Evolutionary conservation across 441 rosid genomes (phyloP), one percentile per base, ranked within the genome.

Genomic region (Croton setiger): DNA sequence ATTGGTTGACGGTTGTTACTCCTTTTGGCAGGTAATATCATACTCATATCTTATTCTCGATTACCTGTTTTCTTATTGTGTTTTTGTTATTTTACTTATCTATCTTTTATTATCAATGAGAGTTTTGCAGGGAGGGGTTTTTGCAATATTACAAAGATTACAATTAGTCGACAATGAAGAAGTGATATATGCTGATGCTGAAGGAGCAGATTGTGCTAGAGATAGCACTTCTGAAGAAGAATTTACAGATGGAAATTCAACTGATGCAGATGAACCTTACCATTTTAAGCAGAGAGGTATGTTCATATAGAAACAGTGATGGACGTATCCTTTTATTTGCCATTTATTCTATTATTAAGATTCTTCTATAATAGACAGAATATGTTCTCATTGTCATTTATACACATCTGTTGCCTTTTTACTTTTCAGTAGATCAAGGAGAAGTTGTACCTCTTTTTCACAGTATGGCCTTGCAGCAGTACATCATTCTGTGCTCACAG

Each of bases 1-100:
- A 73, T 79, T 93, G 75, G 96, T 93, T 59, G 98, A 93, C 72
- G 97, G 98, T 73, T 91, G 98, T 73, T 93, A 93, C 84, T 91
- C 96, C 48, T 93, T 91, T 77, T 93, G 98, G 98, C 98, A 91
- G 98, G 98, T 93, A 58, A 75, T 51, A 48, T 66, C 51, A 37
- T 41, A 13, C 70, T 66, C 51, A 37, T 41, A 13, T 72, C 63
- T 63, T 18, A 18, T 60, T 66, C 41, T 56, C n/a, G 31, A 43
- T n/a, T 44, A 2, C 59, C 64, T 39, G 8, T 37, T 37, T 37
- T 39, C 10, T 39, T 39, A 4, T 39, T 9, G 1, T 39, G 1
- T 39, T 27, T 27, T 27, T 27, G 31, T 2, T 27, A 27, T 27
- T 27, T 27, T 27, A 27, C 31, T 35, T n/a, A 15, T 66, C 62